Evolutionary conservation across 2,329 filamentous ascomycete genomes (phyloP).

Genomic region (Leptographium procerum): DNA sequence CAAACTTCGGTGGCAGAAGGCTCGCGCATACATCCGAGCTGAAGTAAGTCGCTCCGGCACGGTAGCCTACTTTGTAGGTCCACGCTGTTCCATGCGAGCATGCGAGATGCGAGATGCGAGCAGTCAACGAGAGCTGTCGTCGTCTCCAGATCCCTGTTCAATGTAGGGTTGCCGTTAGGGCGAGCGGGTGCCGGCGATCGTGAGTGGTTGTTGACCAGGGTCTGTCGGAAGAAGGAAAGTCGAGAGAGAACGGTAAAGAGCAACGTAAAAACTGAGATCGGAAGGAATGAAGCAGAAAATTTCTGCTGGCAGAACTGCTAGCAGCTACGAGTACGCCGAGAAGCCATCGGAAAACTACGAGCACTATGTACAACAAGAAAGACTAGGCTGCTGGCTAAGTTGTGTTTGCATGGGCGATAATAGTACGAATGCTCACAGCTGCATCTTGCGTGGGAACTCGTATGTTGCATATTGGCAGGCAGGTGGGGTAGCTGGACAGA

Average conservation of each 20-base stretch:
- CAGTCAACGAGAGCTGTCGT: neutral
- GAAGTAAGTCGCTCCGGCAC: neutral
- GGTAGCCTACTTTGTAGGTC: neutral
- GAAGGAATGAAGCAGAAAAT: neutral
- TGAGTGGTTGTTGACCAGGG: neutral
- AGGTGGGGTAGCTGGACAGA: neutral
- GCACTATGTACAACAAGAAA: neutral
- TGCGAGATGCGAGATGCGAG: neutral
- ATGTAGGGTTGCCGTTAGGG: neutral
- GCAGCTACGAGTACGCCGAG: neutral
- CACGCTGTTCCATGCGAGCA: neutral
- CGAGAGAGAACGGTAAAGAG: neutral
- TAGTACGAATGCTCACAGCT: neutral
- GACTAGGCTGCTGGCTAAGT: neutral
- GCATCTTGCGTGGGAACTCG: neutral
- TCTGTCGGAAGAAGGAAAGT: neutral
- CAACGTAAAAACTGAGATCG: neutral
- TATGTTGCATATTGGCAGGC: neutral
- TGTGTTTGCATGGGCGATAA: neutral
- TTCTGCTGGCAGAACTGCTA: neutral
- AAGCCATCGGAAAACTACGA: neutral
- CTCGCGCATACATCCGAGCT: neutral
- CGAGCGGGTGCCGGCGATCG: neutral
- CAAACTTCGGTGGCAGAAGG: neutral
- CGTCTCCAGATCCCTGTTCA: neutral